phyloP scores from a whole-genome alignment of 2,329 filamentous ascomycete species.

The Septoria linicola region DNA sequence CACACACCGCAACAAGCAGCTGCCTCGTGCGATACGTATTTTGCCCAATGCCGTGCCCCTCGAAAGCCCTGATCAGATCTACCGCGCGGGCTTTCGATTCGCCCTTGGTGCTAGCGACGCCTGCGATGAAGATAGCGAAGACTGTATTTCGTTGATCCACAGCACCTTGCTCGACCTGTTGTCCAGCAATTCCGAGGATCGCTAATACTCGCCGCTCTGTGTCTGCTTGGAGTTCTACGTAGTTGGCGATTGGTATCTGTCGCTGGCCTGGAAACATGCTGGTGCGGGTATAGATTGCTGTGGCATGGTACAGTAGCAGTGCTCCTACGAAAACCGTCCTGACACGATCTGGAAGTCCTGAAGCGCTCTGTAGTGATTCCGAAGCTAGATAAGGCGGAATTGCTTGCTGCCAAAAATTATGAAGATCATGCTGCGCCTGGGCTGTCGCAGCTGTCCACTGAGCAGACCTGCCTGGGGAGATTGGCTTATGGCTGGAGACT shows the following conservation, averaged over 20 bases:
- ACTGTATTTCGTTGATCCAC: slow-evolving; percentile 49
- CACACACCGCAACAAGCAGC: slow-evolving; percentile 50
- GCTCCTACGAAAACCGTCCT: slow-evolving; percentile 44
- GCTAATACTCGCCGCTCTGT: slow-evolving; percentile 47
- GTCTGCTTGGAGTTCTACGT: slow-evolving; percentile 39
- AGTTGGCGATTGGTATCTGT: slow-evolving; percentile 40
- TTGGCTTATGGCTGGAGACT: slow-evolving; percentile 20
- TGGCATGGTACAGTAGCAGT: slow-evolving; percentile 49
- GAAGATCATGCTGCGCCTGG: slow-evolving; percentile 33
- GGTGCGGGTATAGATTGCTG: slow-evolving; percentile 54
- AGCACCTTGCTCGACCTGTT: slow-evolving; percentile 41
- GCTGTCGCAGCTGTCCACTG: slow-evolving; percentile 30
- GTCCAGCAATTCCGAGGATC: slow-evolving; percentile 48
- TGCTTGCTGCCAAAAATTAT: slow-evolving; percentile 31
- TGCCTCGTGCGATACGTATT: slow-evolving; percentile 49
- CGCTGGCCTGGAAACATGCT: slow-evolving; percentile 54
- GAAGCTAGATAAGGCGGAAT: slow-evolving; percentile 32
- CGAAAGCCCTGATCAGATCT: slow-evolving; percentile 51
- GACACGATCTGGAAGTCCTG: slow-evolving; percentile 34
- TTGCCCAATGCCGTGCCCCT: slow-evolving; percentile 48
- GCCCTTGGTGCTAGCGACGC: slow-evolving; percentile 44
- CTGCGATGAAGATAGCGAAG: slow-evolving; percentile 57
- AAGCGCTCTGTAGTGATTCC: slow-evolving; percentile 28
- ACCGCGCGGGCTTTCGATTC: slow-evolving; percentile 49
- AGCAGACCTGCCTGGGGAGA: slow-evolving; percentile 27